These are phyloP conservation scores for Phytophthora constricta DNA, from an alignment of 352 stramenopile genomes.

Conservation along the genomic window DNA sequence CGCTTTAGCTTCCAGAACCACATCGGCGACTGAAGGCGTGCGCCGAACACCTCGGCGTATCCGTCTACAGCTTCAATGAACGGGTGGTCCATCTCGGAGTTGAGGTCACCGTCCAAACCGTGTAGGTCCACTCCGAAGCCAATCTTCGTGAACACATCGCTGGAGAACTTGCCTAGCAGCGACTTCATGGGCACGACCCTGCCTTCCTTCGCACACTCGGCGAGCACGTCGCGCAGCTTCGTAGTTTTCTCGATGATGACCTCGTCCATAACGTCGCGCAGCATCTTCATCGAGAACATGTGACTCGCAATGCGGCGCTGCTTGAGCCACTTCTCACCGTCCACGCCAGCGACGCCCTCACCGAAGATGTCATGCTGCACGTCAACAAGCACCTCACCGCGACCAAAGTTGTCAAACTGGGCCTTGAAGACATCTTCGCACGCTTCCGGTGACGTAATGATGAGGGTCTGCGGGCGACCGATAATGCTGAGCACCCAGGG, in stretches of 20 bases:
- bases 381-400: slow-evolving; percentile 35
- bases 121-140: slow-evolving; percentile 76
- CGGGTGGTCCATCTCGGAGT: slow-evolving; percentile 43
- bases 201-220: slow-evolving; percentile 14
- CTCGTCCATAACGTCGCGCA: slow-evolving; percentile 43
- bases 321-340: slow-evolving; percentile 55
- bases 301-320: slow-evolving; percentile 79
- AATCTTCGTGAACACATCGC: slow-evolving; percentile 80
- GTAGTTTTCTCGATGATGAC: slow-evolving; percentile 44
- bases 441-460: slow-evolving; percentile 43
- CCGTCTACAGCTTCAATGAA: slow-evolving; percentile 62
- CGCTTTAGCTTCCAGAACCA: slow-evolving; percentile 60
- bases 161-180: slow-evolving; percentile 65
- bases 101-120: slow-evolving; percentile 38
- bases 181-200: slow-evolving; percentile 39
- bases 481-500: slow-evolving; percentile 58
- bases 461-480: slow-evolving; percentile 45
- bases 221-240: slow-evolving; percentile 42
- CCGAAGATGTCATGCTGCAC: slow-evolving; percentile 55
- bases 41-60: slow-evolving; percentile 33
- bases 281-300: slow-evolving; percentile 68
- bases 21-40: slow-evolving; percentile 53
- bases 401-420: slow-evolving; percentile 63
- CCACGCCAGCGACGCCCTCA: slow-evolving; percentile 56
- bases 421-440: slow-evolving; percentile 44